Conservation (phyloP, 2,329 filamentous ascomycete genomes). For the Triangularia setosa region DNA sequence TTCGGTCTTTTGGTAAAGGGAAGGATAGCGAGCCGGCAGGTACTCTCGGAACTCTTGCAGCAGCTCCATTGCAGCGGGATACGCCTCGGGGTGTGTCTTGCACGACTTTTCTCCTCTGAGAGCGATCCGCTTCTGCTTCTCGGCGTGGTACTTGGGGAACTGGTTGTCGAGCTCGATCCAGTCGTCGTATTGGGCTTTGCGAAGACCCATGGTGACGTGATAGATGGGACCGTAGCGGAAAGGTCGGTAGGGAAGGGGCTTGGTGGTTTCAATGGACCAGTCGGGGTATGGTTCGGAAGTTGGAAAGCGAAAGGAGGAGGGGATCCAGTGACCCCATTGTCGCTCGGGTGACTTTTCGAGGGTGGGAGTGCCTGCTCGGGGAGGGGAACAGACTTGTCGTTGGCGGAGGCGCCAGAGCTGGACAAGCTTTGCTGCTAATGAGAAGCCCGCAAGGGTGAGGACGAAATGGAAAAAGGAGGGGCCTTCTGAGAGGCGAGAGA, state of each 20-base stretch:
- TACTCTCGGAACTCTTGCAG: constrained; percentile 70
- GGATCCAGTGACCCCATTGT: constrained; percentile 42
- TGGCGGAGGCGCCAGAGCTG: neutral
- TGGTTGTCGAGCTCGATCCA: constrained; percentile 87
- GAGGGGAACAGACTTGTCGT: neutral
- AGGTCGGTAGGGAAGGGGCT: constrained; percentile 72
- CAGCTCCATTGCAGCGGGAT: constrained; percentile 69
- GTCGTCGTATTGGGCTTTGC: constrained; percentile 64
- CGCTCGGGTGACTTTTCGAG: constrained; percentile 6
- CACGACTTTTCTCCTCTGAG: constrained; percentile 66
- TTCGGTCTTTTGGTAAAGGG: constrained; percentile 59
- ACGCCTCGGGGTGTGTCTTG: constrained; percentile 64
- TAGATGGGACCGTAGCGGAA: constrained; percentile 76
- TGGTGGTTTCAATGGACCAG: constrained; percentile 66
- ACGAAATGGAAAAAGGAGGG: neutral
- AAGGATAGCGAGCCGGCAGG: constrained; percentile 71
- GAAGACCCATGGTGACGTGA: constrained; percentile 71
- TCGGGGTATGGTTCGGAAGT: constrained; percentile 57
- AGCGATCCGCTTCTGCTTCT: constrained; percentile 64
- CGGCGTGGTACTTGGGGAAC: constrained; percentile 66
- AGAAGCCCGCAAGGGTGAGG: neutral
- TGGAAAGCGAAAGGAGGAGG: constrained; percentile 57
- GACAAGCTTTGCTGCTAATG: neutral
- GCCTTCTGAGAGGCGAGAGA: neutral
- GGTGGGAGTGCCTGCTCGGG: constrained; percentile 5